Conservation (phyloP, 2,329 filamentous ascomycete genomes). For the Scytalidium sp. region DNA sequence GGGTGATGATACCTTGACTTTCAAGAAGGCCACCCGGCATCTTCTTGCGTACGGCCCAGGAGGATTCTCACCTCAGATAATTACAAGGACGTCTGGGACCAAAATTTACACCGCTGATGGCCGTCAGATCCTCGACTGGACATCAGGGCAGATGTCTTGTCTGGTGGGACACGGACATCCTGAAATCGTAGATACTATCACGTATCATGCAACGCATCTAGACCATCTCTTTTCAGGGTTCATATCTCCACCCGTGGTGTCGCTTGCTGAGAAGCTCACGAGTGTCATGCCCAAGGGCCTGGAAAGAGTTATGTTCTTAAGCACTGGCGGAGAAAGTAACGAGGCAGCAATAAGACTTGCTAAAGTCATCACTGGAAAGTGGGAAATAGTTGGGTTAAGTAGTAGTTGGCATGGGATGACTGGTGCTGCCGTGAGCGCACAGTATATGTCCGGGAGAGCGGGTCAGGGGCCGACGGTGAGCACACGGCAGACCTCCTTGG, state of each 20-base stretch:
- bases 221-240: constrained; percentile 58
- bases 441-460: constrained; percentile 48
- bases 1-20: not conserved
- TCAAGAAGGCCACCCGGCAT: not conserved
- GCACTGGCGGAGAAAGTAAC: constrained; percentile 51
- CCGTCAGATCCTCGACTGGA: constrained; percentile 50
- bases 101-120: constrained; percentile 36
- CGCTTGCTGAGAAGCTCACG: constrained; percentile 46
- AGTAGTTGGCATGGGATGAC: constrained; percentile 60
- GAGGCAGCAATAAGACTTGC: constrained; percentile 62
- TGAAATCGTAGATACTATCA: constrained; percentile 50
- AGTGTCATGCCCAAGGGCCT: constrained; percentile 42
- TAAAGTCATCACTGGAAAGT: constrained; percentile 59
- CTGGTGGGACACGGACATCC: constrained; percentile 53
- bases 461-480: constrained; percentile 33
- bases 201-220: constrained; percentile 42
- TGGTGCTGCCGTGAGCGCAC: constrained; percentile 44
- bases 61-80: constrained; percentile 1
- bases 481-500: not conserved
- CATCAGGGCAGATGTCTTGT: constrained; percentile 57
- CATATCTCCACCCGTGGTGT: constrained; percentile 52
- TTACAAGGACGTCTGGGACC: not conserved
- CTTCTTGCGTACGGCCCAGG: constrained; percentile 1
- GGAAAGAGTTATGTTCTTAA: constrained; percentile 53
- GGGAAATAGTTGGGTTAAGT: constrained; percentile 56